Percentiles rank a stretch among this genome's conserved stretches.
Evolutionary conservation across 345 rosid species (phyloP).

Genomic region (Eutrema japonicum): DNA sequence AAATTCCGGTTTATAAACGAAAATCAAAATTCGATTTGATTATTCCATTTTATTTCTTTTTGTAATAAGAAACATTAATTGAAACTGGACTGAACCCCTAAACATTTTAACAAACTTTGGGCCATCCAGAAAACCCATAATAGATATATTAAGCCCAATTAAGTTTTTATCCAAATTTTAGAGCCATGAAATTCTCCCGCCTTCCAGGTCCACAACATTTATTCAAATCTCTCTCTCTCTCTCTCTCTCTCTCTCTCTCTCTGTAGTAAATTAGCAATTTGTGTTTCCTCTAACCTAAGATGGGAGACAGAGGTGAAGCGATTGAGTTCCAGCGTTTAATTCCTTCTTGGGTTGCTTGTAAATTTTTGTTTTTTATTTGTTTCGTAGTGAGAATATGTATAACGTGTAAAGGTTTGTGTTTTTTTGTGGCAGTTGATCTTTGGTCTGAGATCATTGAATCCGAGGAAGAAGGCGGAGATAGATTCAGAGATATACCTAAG

Average conservation of each 20-base stretch:
- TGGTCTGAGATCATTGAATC: conserved; percentile 60
- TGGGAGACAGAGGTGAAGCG: conserved; percentile 48
- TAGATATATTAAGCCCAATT: no score
- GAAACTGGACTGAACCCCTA: no score
- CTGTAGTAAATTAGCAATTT: background rate
- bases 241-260: conserved; percentile 8
- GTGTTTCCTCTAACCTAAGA: conserved; percentile 24
- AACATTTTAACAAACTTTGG: no score
- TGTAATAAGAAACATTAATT: no score
- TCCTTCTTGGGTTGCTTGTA: background rate
- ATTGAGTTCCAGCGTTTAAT: background rate
- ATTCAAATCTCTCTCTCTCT: conserved; percentile 21
- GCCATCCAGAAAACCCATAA: no score
- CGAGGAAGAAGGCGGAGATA: conserved; percentile 42
- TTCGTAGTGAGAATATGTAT: conserved; percentile 21
- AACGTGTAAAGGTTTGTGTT: conserved; percentile 7
- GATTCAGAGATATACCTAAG: conserved; percentile 13
- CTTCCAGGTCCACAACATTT: background rate
- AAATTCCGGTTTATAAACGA: conserved; percentile 2
- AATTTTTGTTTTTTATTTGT: background rate
- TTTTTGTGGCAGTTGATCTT: conserved; percentile 47
- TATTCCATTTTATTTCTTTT: no score
- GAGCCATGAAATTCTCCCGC: conserved; percentile 22
- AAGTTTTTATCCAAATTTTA: no score
- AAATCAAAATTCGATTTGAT: no score